Evolutionary conservation across 495 filamentous ascomycete genomes (phyloP).

Genomic region (Podospora sp.): DNA sequence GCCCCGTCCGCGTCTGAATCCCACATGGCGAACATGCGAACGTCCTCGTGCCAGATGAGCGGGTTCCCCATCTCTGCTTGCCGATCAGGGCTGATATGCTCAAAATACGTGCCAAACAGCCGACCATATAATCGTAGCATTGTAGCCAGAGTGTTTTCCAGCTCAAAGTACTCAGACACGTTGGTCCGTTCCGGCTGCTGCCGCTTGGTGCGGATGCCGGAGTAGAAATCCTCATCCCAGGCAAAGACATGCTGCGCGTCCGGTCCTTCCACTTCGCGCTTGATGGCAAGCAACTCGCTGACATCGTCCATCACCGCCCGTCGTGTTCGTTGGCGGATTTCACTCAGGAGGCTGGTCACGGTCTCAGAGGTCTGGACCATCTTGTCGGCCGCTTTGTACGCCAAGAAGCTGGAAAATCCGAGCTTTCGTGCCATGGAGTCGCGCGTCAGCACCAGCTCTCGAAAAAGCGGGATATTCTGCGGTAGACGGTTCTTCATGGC

Average conservation of each 20-base stretch:
- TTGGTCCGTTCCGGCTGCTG: not conserved
- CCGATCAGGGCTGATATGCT: not conserved
- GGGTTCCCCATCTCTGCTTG: conserved; percentile 5
- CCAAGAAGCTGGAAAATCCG: conserved; percentile 1
- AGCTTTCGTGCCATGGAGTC: conserved; percentile 1
- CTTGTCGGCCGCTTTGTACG: not conserved
- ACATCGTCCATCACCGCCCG: not conserved
- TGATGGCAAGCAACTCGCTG: conserved; percentile 10
- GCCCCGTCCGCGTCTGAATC: not conserved
- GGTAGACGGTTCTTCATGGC: conserved; percentile 3
- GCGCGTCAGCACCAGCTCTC: not conserved
- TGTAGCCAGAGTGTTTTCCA: not conserved
- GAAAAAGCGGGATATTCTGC: conserved; percentile 6
- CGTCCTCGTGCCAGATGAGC: conserved; percentile 8
- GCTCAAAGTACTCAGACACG: conserved; percentile 11
- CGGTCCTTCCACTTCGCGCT: not conserved
- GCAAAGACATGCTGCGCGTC: not conserved
- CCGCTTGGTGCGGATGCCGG: not conserved
- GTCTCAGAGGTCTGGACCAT: conserved; percentile 6
- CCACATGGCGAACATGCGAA: conserved; percentile 6
- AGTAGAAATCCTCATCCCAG: conserved; percentile 8
- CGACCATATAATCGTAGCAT: not conserved
- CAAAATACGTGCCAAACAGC: not conserved
- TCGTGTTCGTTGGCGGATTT: not conserved
- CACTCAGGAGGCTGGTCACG: not conserved